Percentiles rank a stretch among this genome's conserved stretches.
These are phyloP conservation scores for Linnemannia elongata DNA, from an alignment of 192 early-diverging fungal genomes.

Conservation along the genomic window DNA sequence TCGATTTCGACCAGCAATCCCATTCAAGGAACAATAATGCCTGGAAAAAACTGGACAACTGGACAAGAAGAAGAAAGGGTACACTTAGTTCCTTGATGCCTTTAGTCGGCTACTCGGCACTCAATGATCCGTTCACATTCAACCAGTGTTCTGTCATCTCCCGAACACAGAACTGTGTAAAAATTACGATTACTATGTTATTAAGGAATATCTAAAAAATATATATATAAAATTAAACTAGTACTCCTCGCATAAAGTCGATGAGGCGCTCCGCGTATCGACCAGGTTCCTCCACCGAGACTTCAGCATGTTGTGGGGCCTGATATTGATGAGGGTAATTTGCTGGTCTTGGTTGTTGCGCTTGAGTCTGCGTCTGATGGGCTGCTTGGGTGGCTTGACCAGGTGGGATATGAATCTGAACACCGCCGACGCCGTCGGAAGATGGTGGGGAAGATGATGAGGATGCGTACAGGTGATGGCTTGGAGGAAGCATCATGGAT, in stretches of 20 bases:
- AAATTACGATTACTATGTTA: background rate
- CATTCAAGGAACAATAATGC: too few relatives aligned
- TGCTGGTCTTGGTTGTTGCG: background rate
- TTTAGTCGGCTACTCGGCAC: too few relatives aligned
- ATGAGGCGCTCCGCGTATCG: constrained; percentile 45
- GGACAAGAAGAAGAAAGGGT: too few relatives aligned
- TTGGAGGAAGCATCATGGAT: background rate
- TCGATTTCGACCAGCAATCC: too few relatives aligned
- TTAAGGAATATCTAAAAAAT: background rate
- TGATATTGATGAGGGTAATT: background rate
- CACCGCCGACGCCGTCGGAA: background rate
- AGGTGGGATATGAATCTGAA: background rate
- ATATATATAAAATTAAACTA: constrained; percentile 16
- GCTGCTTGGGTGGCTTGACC: background rate
- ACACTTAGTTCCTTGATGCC: too few relatives aligned
- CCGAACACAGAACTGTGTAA: background rate
- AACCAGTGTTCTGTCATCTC: background rate
- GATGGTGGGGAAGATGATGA: constrained; percentile 1
- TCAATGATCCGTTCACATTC: too few relatives aligned
- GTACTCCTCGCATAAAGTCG: constrained; percentile 41
- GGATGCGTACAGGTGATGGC: background rate
- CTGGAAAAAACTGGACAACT: too few relatives aligned
- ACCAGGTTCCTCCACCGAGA: constrained; percentile 51
- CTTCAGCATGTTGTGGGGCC: constrained; percentile 31
- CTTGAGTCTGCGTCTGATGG: background rate